Percentiles rank a stretch among this genome's conserved stretches.
These are phyloP conservation scores for Cladosporium sp. DNA, from an alignment of 2,329 filamentous ascomycete genomes.

Conservation along the genomic window DNA sequence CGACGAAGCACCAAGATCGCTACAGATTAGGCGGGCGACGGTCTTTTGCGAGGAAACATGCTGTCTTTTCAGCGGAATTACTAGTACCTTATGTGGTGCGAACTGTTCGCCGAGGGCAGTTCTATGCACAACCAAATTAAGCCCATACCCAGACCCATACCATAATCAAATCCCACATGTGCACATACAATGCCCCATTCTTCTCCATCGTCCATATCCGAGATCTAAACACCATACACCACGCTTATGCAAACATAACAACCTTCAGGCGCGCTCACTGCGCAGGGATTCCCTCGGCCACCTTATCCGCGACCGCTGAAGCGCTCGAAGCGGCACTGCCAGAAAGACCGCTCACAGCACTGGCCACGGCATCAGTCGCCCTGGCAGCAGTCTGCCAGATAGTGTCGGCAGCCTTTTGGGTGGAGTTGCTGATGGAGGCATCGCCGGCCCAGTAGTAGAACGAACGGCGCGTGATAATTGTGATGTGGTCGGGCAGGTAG, in stretches of 20 bases:
- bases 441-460: slow-evolving; percentile 96
- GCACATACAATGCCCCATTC: neutral
- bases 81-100: neutral
- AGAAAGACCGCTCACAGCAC: slow-evolving; percentile 18
- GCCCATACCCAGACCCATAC: neutral
- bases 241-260: slow-evolving; percentile 1
- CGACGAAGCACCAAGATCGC: neutral
- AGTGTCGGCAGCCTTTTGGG: slow-evolving; percentile 17
- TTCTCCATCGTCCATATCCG: neutral
- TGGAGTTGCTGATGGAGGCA: slow-evolving; percentile 13
- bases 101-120: neutral
- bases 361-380: slow-evolving; percentile 18
- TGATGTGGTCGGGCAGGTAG: slow-evolving; percentile 89
- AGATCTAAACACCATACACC: slow-evolving; percentile 5
- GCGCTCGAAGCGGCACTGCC: neutral
- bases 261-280: neutral
- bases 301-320: neutral
- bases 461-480: slow-evolving; percentile 74
- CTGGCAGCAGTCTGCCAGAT: slow-evolving; percentile 19
- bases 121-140: neutral
- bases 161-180: neutral
- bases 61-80: neutral
- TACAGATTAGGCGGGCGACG: neutral
- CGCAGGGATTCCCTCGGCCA: slow-evolving; percentile 1
- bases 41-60: neutral